A percentile compares a stretch with the other conserved stretches of the same genome.
Evolutionary conservation across 176 grass and related monocot species (phyloP).

Genomic region (Puccinellia tenuiflora): DNA sequence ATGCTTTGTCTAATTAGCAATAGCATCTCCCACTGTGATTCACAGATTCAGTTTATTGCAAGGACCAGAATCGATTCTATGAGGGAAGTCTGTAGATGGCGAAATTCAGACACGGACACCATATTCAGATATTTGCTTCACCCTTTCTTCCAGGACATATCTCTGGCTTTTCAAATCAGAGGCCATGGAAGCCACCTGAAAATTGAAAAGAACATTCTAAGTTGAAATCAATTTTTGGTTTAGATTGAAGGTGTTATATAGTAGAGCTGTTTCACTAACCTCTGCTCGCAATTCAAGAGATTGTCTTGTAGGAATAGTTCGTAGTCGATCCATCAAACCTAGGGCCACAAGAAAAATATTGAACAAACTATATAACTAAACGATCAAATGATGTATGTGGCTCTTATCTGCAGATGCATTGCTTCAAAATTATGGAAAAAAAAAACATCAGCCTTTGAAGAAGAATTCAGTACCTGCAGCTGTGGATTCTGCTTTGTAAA

Average conservation of each 20-base stretch:
- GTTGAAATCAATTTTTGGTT: neutral
- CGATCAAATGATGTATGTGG: neutral
- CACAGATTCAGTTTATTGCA: conserved; percentile 31
- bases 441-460: neutral
- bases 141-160: conserved; percentile 56
- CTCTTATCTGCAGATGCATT: neutral
- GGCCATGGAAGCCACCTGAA: conserved; percentile 87
- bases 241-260: neutral
- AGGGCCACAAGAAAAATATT: neutral
- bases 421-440: neutral
- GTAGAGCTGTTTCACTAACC: conserved; percentile 26
- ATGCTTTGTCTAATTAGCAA: neutral
- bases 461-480: conserved; percentile 53
- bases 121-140: conserved; percentile 83
- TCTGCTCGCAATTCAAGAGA: conserved; percentile 85
- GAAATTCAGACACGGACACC: conserved; percentile 71
- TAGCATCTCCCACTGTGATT: neutral
- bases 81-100: neutral
- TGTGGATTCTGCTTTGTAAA: conserved; percentile 79
- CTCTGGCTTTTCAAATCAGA: conserved; percentile 73
- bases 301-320: conserved; percentile 73
- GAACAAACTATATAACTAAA: neutral
- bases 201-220: neutral
- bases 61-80: neutral
- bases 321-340: conserved; percentile 85